A percentile compares a stretch with the other conserved stretches of the same genome.
These are phyloP conservation scores for Rhamnella rubrinervis DNA, from an alignment of 331 rosid species.

Conservation along the genomic window DNA sequence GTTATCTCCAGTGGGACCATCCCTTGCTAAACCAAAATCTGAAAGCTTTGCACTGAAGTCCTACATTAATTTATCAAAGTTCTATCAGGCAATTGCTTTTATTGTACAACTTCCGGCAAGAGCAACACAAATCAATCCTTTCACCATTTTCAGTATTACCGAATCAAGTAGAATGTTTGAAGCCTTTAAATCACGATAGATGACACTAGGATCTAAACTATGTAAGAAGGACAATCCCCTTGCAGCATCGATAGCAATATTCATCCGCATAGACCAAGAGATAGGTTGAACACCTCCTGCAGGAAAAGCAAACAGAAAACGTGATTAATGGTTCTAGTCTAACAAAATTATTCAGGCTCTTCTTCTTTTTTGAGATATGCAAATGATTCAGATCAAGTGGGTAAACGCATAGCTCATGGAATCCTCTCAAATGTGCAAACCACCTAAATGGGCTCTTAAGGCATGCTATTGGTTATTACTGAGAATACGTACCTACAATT, in stretches of 20 bases:
- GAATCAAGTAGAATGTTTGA: slow-evolving; percentile 85
- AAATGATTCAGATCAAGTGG: too few relatives aligned
- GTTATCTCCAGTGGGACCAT: slow-evolving; percentile 90
- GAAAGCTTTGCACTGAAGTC: slow-evolving; percentile 83
- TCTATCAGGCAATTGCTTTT: slow-evolving; percentile 4
- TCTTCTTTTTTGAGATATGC: too few relatives aligned
- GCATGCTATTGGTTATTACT: too few relatives aligned
- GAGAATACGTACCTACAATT: too few relatives aligned
- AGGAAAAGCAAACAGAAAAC: slow-evolving; percentile 6
- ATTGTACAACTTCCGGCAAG: slow-evolving; percentile 2
- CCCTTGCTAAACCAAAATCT: slow-evolving; percentile 94
- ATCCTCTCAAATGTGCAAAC: too few relatives aligned
- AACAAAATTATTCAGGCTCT: too few relatives aligned
- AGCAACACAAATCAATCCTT: slow-evolving; percentile 10
- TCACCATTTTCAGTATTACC: slow-evolving; percentile 34
- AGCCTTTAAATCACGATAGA: slow-evolving; percentile 91
- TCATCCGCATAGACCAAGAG: slow-evolving; percentile 67
- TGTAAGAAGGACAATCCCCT: slow-evolving; percentile 79
- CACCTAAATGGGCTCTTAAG: too few relatives aligned
- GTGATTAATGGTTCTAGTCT: not conserved
- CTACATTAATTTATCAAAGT: slow-evolving; percentile 31
- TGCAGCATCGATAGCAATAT: slow-evolving; percentile 71
- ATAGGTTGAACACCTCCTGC: slow-evolving; percentile 85
- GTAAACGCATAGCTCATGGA: too few relatives aligned
- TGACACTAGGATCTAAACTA: slow-evolving; percentile 66